Conservation (phyloP, 345 rosid genomes). For the Syzygium aqueum region DNA sequence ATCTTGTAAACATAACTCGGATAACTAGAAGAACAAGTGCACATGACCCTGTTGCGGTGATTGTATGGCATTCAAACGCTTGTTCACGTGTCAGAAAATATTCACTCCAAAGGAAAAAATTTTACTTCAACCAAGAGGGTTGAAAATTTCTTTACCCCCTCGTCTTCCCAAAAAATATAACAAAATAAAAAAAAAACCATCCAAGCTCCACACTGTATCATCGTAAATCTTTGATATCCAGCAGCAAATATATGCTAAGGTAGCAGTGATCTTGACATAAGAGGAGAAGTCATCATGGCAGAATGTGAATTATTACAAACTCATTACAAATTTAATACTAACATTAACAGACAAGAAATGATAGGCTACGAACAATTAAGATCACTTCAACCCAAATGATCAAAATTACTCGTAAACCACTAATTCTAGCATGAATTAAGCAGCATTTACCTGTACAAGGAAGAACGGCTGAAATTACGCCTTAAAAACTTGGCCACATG, state of each 20-base stretch:
- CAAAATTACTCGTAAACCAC: not conserved
- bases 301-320: not conserved
- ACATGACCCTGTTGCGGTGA: not conserved
- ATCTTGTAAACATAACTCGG: not conserved
- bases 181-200: not conserved
- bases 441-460: conserved; percentile 64
- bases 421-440: not conserved
- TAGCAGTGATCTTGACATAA: not conserved
- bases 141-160: not conserved
- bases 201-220: not conserved
- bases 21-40: not conserved
- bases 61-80: not conserved
- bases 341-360: not conserved
- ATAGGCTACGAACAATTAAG: not conserved
- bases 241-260: not conserved
- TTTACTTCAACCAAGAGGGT: not conserved
- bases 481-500: conserved; percentile 84
- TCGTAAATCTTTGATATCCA: not conserved
- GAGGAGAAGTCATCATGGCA: not conserved
- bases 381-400: not conserved
- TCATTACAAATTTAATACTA: not conserved
- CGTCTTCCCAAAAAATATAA: not conserved
- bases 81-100: not conserved
- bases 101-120: not conserved
- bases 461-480: conserved; percentile 70